These are phyloP conservation scores for Aphanoascus verrucosus DNA, from an alignment of 2,329 filamentous ascomycete species.

Conservation along the genomic window DNA sequence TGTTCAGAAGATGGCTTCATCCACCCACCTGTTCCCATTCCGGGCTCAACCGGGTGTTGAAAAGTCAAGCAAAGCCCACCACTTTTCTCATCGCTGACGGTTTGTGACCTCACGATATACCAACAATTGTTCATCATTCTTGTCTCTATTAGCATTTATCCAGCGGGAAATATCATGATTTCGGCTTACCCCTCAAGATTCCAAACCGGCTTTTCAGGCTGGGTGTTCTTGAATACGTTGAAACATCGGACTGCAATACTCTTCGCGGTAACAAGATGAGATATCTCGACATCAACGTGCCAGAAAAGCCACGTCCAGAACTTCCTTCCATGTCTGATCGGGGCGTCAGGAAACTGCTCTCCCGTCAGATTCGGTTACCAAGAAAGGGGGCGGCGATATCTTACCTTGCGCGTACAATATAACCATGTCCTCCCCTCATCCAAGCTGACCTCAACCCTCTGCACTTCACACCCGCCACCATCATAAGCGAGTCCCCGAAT, in stretches of 20 bases:
- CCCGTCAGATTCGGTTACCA: conserved; percentile 12
- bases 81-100: conserved; percentile 26
- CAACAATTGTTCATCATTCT: conserved; percentile 48
- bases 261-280: conserved; percentile 35
- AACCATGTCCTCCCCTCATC: conserved; percentile 41
- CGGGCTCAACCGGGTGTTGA: conserved; percentile 39
- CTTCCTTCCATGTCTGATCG: conserved; percentile 43
- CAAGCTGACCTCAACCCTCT: conserved; percentile 41
- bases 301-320: conserved; percentile 47
- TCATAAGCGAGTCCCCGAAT: conserved; percentile 42
- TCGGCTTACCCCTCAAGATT: conserved; percentile 36
- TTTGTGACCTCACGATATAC: conserved; percentile 38
- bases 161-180: neutral
- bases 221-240: conserved; percentile 43
- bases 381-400: neutral
- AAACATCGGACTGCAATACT: conserved; percentile 40
- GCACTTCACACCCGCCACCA: conserved; percentile 41
- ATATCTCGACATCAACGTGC: conserved; percentile 41
- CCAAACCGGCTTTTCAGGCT: conserved; percentile 39
- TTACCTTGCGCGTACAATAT: conserved; percentile 37
- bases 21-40: conserved; percentile 39
- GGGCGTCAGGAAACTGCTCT: conserved; percentile 36
- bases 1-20: conserved; percentile 41
- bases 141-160: neutral
- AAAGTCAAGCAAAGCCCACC: conserved; percentile 33